These are phyloP conservation scores for Strobilomyces dryophilus DNA, from an alignment of 768 basidiomycete genomes.

Conservation along the genomic window DNA sequence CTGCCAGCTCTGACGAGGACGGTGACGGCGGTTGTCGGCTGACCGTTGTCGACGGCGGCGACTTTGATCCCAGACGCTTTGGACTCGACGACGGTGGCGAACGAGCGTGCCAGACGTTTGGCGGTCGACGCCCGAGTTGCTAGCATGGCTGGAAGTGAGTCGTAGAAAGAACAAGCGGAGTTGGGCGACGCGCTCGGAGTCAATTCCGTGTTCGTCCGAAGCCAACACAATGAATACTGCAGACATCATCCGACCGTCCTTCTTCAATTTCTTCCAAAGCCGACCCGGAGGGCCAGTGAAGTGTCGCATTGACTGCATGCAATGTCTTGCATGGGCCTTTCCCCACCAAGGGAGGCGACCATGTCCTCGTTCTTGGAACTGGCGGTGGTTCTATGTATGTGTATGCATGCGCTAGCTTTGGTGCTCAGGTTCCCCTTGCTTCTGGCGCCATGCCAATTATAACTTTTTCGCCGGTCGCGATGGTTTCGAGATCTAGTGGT, in stretches of 20 bases:
- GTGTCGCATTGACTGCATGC: conserved; percentile 66
- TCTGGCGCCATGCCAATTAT: conserved; percentile 61
- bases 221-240: not conserved
- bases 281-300: conserved; percentile 42
- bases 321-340: conserved; percentile 48
- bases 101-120: conserved; percentile 61
- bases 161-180: conserved; percentile 18
- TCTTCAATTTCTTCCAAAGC: too few relatives aligned
- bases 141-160: conserved; percentile 44
- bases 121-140: conserved; percentile 56
- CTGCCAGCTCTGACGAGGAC: conserved; percentile 27
- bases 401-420: conserved; percentile 38
- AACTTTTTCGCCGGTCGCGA: conserved; percentile 65
- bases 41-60: conserved; percentile 76
- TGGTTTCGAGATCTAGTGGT: conserved; percentile 39
- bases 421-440: conserved; percentile 56
- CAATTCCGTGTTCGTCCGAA: conserved; percentile 28
- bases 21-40: conserved; percentile 82
- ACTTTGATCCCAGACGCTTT: conserved; percentile 70
- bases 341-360: conserved; percentile 55
- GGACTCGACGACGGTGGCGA: conserved; percentile 79
- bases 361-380: conserved; percentile 52
- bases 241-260: too few relatives aligned
- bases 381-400: conserved; percentile 53
- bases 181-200: conserved; percentile 11